Conservation (phyloP, 2,329 filamentous ascomycete species). For the Cladophialophora immunda region DNA sequence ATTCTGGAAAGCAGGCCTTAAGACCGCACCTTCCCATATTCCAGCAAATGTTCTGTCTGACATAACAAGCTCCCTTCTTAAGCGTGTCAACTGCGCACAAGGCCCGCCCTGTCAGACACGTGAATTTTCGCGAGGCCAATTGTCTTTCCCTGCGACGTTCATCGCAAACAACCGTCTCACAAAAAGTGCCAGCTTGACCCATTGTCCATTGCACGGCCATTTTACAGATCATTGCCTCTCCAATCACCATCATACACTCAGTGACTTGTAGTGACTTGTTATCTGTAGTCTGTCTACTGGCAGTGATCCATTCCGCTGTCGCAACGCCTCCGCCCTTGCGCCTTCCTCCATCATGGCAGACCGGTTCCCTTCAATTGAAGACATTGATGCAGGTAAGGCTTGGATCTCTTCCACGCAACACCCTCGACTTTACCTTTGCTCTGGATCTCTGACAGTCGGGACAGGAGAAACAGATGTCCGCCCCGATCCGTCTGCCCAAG, state of each 20-base stretch:
- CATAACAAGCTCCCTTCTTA: background rate
- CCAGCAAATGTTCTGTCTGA: constrained; percentile 1
- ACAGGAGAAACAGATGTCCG: constrained; percentile 40
- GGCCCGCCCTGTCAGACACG: background rate
- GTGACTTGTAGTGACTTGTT: background rate
- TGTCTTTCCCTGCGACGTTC: background rate
- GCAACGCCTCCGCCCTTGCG: background rate
- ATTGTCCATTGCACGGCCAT: constrained; percentile 2
- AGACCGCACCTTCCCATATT: background rate
- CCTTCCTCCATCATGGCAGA: constrained; percentile 68
- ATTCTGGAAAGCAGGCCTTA: background rate
- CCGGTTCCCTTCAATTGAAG: constrained; percentile 80
- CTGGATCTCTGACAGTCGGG: constrained; percentile 31
- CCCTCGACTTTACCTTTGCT: background rate
- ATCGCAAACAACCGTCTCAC: constrained; percentile 6
- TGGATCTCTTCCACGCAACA: background rate
- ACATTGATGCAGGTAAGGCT: constrained; percentile 70
- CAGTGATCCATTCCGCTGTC: background rate
- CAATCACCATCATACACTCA: background rate
- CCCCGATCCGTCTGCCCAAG: constrained; percentile 52
- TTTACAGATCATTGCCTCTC: background rate
- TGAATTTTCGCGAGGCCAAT: background rate
- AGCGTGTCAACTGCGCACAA: background rate
- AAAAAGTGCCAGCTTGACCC: background rate
- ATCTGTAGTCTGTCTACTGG: background rate